Conservation (phyloP, 495 filamentous ascomycete species). For the Friedmanniomyces simplex region DNA sequence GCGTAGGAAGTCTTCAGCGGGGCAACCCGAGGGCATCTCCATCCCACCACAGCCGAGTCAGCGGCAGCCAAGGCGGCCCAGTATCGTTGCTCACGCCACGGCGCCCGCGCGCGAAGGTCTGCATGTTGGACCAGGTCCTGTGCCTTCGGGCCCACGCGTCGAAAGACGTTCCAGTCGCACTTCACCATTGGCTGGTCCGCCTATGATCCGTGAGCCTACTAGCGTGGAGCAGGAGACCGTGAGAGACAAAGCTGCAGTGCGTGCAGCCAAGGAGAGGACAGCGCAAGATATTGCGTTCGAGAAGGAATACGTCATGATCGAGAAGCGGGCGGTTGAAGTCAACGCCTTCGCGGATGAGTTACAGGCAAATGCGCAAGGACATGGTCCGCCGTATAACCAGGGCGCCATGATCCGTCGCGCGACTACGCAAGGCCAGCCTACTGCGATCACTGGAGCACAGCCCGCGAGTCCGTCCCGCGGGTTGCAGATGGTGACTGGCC, state of each 20-base stretch:
- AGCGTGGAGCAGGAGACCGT: conserved; percentile 11
- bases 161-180: conserved; percentile 42
- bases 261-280: conserved; percentile 60
- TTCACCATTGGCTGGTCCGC: conserved; percentile 37
- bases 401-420: conserved; percentile 56
- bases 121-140: conserved; percentile 23
- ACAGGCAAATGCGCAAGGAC: conserved; percentile 53
- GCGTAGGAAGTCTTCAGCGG: conserved; percentile 5
- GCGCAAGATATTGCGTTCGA: conserved; percentile 84
- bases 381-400: conserved; percentile 10
- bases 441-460: conserved; percentile 43
- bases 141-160: conserved; percentile 24
- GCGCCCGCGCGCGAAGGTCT: conserved; percentile 52
- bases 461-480: conserved; percentile 48
- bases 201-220: conserved; percentile 38
- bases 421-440: conserved; percentile 50
- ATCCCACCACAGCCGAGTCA: conserved; percentile 13
- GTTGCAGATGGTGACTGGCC: conserved; percentile 55
- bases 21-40: neutral
- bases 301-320: conserved; percentile 88
- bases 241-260: conserved; percentile 30
- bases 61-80: conserved; percentile 28
- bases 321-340: conserved; percentile 88
- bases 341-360: conserved; percentile 96
- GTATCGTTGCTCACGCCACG: conserved; percentile 41